Evolutionary conservation across 2,329 filamentous ascomycete genomes (phyloP).

Genomic region (Dendrostoma leiphaemia): DNA sequence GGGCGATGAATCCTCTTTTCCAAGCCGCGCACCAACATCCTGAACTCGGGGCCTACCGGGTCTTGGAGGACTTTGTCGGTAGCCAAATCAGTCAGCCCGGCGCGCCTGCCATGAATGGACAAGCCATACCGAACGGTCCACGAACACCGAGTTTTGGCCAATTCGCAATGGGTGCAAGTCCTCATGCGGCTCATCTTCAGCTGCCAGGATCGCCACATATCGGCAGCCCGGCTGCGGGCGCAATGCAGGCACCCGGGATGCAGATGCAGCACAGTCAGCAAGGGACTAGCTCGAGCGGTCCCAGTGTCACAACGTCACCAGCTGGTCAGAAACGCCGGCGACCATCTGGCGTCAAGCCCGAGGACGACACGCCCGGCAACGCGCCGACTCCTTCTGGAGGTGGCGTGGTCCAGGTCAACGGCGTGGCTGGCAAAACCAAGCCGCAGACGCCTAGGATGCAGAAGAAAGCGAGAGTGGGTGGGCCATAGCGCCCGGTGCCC

Average conservation of each 20-base stretch:
- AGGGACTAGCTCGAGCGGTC: conserved; percentile 63
- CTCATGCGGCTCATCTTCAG: conserved; percentile 57
- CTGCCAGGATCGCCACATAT: conserved; percentile 62
- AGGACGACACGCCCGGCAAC: conserved; percentile 49
- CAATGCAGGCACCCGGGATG: conserved; percentile 65
- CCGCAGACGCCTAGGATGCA: conserved; percentile 56
- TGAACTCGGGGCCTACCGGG: conserved; percentile 52
- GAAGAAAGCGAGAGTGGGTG: conserved; percentile 52
- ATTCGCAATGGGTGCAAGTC: conserved; percentile 59
- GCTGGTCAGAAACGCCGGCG: conserved; percentile 58
- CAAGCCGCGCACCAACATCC: conserved; percentile 37
- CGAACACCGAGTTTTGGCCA: conserved; percentile 55
- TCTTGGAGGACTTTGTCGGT: conserved; percentile 59
- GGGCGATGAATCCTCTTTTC: conserved; percentile 65
- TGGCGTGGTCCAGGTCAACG: conserved; percentile 48
- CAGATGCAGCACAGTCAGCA: conserved; percentile 67
- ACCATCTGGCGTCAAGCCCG: conserved; percentile 54
- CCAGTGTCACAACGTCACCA: conserved; percentile 66
- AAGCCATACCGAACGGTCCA: conserved; percentile 32
- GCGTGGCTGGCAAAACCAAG: conserved; percentile 47
- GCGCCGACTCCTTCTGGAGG: conserved; percentile 45
- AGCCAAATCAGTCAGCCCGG: conserved; percentile 40
- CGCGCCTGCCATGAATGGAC: conserved; percentile 44
- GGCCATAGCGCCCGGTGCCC: conserved; percentile 13
- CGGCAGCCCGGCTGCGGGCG: conserved; percentile 59